Percentiles rank a stretch among this genome's conserved stretches.
These are phyloP conservation scores for Phytophthora kernoviae DNA, from an alignment of 352 stramenopile species.

Conservation along the genomic window DNA sequence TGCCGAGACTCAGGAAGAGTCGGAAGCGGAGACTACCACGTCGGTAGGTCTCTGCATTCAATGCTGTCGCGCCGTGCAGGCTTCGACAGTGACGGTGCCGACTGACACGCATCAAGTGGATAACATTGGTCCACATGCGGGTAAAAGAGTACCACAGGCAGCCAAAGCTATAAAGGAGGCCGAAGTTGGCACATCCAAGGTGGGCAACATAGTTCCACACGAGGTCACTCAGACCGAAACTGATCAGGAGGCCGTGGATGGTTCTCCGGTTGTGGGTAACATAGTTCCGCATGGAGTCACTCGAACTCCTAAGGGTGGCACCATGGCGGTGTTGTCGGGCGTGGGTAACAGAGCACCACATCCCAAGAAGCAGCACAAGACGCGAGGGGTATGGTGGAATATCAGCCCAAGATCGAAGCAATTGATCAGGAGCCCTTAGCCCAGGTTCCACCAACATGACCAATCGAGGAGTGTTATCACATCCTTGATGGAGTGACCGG, in stretches of 20 bases:
- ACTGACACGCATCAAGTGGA: not conserved
- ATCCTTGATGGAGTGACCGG: not conserved
- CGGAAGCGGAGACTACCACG: not conserved
- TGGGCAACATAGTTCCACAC: constrained; percentile 7
- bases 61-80: too few relatives aligned
- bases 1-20: not conserved
- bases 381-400: not conserved
- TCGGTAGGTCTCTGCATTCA: not conserved
- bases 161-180: not conserved
- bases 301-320: not conserved
- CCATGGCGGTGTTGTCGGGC: not conserved
- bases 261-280: not conserved
- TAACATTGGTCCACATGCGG: not conserved
- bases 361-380: not conserved
- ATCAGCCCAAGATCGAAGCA: not conserved
- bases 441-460: not conserved
- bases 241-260: not conserved
- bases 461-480: not conserved
- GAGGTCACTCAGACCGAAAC: not conserved
- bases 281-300: constrained; percentile 1
- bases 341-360: not conserved
- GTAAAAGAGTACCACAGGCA: not conserved
- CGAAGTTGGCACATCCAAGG: not conserved
- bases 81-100: not conserved
- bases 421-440: not conserved